Percentiles rank a stretch among this genome's conserved stretches.
phyloP scores from a whole-genome alignment of 2,329 filamentous ascomycete species.

The Aspergillus udagawae region DNA sequence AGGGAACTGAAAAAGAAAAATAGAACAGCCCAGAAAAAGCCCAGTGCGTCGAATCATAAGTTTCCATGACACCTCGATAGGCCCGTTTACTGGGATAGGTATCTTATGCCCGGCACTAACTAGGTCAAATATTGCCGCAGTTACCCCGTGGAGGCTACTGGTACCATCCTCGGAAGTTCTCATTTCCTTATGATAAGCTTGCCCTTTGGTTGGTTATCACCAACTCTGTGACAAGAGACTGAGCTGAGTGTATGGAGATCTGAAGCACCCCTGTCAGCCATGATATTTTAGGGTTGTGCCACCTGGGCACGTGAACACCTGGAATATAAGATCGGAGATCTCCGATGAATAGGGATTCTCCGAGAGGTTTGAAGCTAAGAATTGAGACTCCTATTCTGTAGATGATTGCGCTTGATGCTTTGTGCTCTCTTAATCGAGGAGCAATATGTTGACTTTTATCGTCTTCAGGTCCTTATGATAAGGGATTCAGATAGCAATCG shows the following conservation, averaged over 20 bases:
- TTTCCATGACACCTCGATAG: neutral
- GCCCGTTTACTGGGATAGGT: neutral
- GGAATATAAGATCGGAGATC: neutral
- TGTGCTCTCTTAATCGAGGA: no score
- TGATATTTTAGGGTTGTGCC: neutral
- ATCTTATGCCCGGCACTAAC: neutral
- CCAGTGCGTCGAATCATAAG: neutral
- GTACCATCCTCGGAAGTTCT: neutral
- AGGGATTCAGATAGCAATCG: neutral
- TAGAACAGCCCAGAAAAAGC: neutral
- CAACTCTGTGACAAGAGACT: neutral
- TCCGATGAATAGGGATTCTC: neutral
- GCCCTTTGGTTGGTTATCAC: neutral
- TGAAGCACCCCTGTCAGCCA: neutral
- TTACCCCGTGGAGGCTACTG: neutral
- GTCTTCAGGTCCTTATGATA: neutral
- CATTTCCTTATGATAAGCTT: neutral
- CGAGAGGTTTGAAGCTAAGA: no score
- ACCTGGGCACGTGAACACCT: neutral
- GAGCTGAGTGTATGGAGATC: neutral
- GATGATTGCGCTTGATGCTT: neutral
- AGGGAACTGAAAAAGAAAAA: neutral
- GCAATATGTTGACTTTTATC: no score
- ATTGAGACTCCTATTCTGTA: neutral
- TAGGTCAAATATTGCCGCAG: neutral